A percentile compares a stretch with the other conserved stretches of the same genome.
Evolutionary conservation across 176 grass and related monocot genomes (phyloP).

Genomic region (Musa acuminata): DNA sequence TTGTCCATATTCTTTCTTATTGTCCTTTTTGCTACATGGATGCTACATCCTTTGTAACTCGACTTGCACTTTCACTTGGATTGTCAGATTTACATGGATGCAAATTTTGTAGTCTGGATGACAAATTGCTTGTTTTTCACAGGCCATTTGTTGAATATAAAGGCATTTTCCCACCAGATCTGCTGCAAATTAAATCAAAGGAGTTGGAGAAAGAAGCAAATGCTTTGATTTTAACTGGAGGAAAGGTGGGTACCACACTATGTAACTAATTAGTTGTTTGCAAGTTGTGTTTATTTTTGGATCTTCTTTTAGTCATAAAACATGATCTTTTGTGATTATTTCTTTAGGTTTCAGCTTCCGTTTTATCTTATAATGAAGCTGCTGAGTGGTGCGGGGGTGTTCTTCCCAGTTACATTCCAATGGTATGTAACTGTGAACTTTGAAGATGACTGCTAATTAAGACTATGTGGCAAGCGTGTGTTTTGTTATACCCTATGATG

Average conservation of each 20-base stretch:
- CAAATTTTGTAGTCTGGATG: background rate
- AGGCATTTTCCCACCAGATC: constrained; percentile 47
- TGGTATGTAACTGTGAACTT: constrained; percentile 24
- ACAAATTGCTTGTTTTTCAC: constrained; percentile 1
- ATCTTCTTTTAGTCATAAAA: background rate
- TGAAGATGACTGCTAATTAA: background rate
- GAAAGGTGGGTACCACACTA: constrained; percentile 31
- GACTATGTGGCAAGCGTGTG: background rate
- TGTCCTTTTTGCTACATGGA: too few species aligned
- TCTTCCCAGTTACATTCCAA: constrained; percentile 76
- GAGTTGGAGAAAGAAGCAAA: constrained; percentile 68
- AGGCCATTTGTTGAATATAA: constrained; percentile 78
- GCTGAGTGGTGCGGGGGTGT: constrained; percentile 54
- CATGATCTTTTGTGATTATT: constrained; percentile 7
- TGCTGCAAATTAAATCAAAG: constrained; percentile 42
- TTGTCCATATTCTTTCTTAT: too few species aligned
- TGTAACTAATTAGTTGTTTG: background rate
- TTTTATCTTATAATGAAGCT: constrained; percentile 74
- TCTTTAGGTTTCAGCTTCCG: constrained; percentile 50
- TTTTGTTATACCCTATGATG: too few species aligned
- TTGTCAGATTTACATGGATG: too few species aligned
- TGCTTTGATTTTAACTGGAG: constrained; percentile 52
- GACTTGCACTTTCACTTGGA: background rate
- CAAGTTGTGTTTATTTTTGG: background rate
- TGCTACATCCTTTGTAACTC: too few species aligned